A percentile compares a stretch with the other conserved stretches of the same genome.
Conservation (phyloP, 192 early-diverging fungal genomes). For the Entomortierella lignicola region DNA sequence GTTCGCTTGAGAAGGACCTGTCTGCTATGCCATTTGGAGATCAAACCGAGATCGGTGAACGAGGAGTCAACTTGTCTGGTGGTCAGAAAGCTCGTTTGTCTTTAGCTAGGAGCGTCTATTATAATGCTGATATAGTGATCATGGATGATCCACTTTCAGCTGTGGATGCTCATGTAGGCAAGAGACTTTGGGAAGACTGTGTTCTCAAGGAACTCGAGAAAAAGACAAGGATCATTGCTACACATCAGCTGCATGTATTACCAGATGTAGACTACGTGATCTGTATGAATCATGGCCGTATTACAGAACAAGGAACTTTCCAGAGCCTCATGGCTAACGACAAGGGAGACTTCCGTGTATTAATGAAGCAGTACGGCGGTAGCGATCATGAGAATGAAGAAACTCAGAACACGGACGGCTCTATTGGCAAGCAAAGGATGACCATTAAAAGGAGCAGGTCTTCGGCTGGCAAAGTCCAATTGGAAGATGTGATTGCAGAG, state of each 20-base stretch:
- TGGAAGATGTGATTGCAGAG: background rate
- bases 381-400: slow-evolving; percentile 43
- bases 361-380: slow-evolving; percentile 78
- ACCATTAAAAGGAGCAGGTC: slow-evolving; percentile 6
- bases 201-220: slow-evolving; percentile 53
- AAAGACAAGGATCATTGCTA: slow-evolving; percentile 87
- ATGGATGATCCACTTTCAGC: slow-evolving; percentile 92
- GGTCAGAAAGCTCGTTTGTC: slow-evolving; percentile 91
- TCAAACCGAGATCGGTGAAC: slow-evolving; percentile 77
- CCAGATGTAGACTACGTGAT: slow-evolving; percentile 75
- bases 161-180: slow-evolving; percentile 83
- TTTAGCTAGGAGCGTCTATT: slow-evolving; percentile 88
- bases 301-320: slow-evolving; percentile 76
- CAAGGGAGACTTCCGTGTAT: slow-evolving; percentile 63
- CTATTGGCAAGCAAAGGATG: background rate
- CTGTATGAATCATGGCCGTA: slow-evolving; percentile 77
- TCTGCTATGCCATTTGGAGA: slow-evolving; percentile 66
- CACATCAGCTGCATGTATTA: slow-evolving; percentile 83
- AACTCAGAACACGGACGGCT: background rate
- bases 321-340: slow-evolving; percentile 72
- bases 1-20: slow-evolving; percentile 68
- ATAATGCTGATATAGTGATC: slow-evolving; percentile 69
- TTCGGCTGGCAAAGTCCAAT: slow-evolving; percentile 5
- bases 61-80: slow-evolving; percentile 86
- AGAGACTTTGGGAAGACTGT: slow-evolving; percentile 53